phyloP scores from a whole-genome alignment of 371 early-diverging fungal genomes.

The Mucor circinelloides region DNA sequence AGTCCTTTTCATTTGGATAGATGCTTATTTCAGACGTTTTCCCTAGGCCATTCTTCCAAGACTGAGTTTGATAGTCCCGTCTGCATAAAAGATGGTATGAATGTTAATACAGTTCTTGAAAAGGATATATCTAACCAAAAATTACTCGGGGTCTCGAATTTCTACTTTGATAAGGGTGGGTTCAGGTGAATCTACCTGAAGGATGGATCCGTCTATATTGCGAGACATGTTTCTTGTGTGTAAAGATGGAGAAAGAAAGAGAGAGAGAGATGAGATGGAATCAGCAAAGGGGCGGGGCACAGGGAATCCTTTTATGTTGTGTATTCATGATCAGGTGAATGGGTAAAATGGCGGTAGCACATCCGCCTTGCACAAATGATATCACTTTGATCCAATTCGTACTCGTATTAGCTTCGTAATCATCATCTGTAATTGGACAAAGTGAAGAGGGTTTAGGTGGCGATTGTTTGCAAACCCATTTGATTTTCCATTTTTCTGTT shows the following conservation, averaged over 20 bases:
- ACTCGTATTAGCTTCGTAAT: background rate
- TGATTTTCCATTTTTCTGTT: constrained; percentile 3
- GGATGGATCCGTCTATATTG: constrained; percentile 15
- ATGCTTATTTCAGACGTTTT: constrained; percentile 64
- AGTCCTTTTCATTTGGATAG: constrained; percentile 55
- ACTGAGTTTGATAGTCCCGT: constrained; percentile 37
- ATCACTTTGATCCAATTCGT: background rate
- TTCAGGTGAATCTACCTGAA: constrained; percentile 27
- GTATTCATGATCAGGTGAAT: background rate
- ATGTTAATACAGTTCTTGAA: background rate
- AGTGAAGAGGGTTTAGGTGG: background rate
- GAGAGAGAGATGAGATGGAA: background rate
- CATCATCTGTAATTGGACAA: background rate
- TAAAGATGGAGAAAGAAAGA: background rate
- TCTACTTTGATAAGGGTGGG: constrained; percentile 22
- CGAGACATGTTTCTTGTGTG: background rate
- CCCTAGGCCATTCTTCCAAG: constrained; percentile 78
- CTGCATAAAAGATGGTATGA: constrained; percentile 10
- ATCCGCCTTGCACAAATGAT: background rate
- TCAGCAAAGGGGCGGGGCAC: background rate
- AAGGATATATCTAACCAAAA: background rate
- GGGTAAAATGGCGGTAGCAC: background rate
- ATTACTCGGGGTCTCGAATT: constrained; percentile 26
- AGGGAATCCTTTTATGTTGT: background rate
- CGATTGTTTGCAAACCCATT: background rate